Conservation (phyloP, 1,284 basidiomycete genomes). For the Sporisorium scitamineum region DNA sequence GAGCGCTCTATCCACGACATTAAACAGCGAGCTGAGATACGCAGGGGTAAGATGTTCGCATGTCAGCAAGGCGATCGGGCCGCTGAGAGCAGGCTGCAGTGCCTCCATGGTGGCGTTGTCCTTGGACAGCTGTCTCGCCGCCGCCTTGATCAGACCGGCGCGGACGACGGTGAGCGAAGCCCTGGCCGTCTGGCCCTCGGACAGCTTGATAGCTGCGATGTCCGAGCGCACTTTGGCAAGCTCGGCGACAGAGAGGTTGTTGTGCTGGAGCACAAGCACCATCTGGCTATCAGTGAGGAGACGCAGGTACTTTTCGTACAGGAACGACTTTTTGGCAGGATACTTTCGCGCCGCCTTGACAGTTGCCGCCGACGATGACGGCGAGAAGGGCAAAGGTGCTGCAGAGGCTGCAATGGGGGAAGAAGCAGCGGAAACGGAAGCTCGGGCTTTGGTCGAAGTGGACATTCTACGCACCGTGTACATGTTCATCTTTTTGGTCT, state of each 20-base stretch:
- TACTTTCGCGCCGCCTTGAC: conserved; percentile 26
- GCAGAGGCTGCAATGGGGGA: conserved; percentile 11
- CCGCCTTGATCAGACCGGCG: conserved; percentile 51
- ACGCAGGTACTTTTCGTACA: conserved; percentile 57
- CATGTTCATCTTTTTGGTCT: conserved; percentile 65
- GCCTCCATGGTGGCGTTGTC: conserved; percentile 18
- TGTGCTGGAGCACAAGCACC: conserved; percentile 59
- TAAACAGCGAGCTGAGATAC: conserved; percentile 57
- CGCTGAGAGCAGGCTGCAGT: conserved; percentile 50
- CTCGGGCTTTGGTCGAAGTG: conserved; percentile 33
- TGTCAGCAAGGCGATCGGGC: conserved; percentile 63
- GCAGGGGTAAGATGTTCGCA: conserved; percentile 51
- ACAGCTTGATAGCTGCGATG: conserved; percentile 50
- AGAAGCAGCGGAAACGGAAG: conserved; percentile 20
- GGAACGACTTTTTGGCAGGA: conserved; percentile 55
- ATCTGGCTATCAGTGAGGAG: conserved; percentile 54
- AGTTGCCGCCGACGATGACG: conserved; percentile 6
- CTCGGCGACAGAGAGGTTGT: conserved; percentile 60
- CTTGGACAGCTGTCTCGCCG: conserved; percentile 22
- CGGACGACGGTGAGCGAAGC: conserved; percentile 55
- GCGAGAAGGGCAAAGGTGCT: conserved; percentile 5
- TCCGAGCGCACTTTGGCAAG: conserved; percentile 52
- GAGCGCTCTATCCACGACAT: conserved; percentile 55
- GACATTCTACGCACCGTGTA: conserved; percentile 63
- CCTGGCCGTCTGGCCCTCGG: conserved; percentile 25